Conservation (phyloP, 2,329 filamentous ascomycete species). For the Westerdykella ornata region DNA sequence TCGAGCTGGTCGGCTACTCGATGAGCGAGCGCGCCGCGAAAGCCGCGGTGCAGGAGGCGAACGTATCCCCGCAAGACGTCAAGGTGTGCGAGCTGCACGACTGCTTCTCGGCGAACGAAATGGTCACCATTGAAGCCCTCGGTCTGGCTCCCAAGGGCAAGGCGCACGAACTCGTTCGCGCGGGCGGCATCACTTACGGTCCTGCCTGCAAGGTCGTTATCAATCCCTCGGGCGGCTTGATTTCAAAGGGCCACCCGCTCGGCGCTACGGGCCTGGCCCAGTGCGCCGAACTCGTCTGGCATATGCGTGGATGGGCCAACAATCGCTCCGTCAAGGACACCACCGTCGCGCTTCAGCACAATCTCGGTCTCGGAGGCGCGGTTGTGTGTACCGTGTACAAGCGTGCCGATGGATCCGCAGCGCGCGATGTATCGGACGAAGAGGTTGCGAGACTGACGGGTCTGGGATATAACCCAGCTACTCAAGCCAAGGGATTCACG, state of each 20-base stretch:
- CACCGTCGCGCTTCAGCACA: slow-evolving; percentile 76
- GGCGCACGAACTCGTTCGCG: slow-evolving; percentile 83
- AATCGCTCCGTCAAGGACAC: slow-evolving; percentile 69
- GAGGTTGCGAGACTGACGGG: slow-evolving; percentile 60
- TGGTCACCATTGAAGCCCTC: slow-evolving; percentile 81
- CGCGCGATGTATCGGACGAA: slow-evolving; percentile 53
- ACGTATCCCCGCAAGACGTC: slow-evolving; percentile 58
- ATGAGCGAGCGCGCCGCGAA: slow-evolving; percentile 70
- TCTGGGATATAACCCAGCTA: slow-evolving; percentile 86
- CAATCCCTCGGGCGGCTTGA: slow-evolving; percentile 90
- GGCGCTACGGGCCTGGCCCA: slow-evolving; percentile 93
- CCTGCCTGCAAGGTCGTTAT: slow-evolving; percentile 60
- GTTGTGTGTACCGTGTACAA: slow-evolving; percentile 86
- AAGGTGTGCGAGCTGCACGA: slow-evolving; percentile 91
- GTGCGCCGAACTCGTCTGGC: slow-evolving; percentile 92
- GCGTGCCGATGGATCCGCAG: slow-evolving; percentile 67
- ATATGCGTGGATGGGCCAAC: slow-evolving; percentile 91
- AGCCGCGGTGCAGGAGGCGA: slow-evolving; percentile 67
- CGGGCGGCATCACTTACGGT: slow-evolving; percentile 87
- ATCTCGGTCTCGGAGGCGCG: slow-evolving; percentile 84
- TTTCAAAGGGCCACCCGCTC: slow-evolving; percentile 91
- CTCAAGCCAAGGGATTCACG: slow-evolving; percentile 83
- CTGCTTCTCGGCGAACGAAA: slow-evolving; percentile 93
- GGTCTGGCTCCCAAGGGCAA: slow-evolving; percentile 71
- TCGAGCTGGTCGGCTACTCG: slow-evolving; percentile 82